A percentile compares a stretch with the other conserved stretches of the same genome.
These are phyloP conservation scores for Fragaria iinumae DNA, from an alignment of 306 rosid genomes.

Conservation along the genomic window DNA sequence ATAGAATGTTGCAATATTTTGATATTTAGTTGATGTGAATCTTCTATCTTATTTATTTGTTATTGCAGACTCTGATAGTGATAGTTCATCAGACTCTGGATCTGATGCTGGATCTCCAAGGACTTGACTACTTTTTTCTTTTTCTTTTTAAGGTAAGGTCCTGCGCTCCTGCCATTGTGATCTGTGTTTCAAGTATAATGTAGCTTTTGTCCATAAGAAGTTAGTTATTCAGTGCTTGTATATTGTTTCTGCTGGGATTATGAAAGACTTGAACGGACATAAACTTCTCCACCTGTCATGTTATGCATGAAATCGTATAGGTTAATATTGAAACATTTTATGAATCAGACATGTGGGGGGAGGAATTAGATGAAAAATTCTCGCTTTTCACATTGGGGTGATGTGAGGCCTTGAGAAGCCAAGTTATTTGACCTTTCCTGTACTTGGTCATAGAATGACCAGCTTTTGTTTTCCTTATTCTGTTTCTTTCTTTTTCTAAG, in stretches of 20 bases:
- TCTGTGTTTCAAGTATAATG: background rate
- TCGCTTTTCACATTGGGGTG: background rate
- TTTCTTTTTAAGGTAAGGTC: constrained; percentile 42
- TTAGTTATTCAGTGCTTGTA: background rate
- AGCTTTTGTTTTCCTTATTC: background rate
- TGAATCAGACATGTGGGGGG: background rate
- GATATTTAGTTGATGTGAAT: constrained; percentile 18
- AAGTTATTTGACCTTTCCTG: background rate
- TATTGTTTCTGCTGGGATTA: background rate
- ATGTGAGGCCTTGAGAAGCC: background rate
- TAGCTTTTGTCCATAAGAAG: background rate
- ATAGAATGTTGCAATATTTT: background rate
- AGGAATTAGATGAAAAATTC: background rate
- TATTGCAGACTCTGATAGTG: constrained; percentile 89
- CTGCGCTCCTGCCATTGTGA: constrained; percentile 10
- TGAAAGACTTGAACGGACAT: too few relatives aligned
- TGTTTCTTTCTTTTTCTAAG: background rate
- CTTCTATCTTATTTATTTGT: constrained; percentile 12
- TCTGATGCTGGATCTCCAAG: constrained; percentile 77
- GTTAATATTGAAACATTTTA: background rate
- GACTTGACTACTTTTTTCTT: constrained; percentile 39
- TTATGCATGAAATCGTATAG: background rate
- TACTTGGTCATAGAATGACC: too few relatives aligned
- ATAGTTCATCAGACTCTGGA: constrained; percentile 91
- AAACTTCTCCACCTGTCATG: background rate